phyloP scores from a whole-genome alignment of 805 yeast genomes.

The Pichia occidentalis region DNA sequence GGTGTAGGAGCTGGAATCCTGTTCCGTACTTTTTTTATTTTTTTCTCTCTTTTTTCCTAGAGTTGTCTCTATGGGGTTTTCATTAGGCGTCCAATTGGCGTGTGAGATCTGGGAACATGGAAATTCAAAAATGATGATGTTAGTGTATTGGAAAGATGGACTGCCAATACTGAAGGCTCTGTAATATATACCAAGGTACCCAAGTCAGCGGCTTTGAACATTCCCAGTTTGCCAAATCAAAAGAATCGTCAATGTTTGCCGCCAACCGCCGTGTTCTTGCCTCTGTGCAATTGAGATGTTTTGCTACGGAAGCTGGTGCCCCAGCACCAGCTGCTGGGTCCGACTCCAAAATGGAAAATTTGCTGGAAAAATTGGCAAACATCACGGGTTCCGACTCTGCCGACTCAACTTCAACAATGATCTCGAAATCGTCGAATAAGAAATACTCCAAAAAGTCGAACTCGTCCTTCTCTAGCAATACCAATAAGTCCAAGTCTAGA shows the following conservation, averaged over 20 bases:
- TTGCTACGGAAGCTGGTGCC: slow-evolving; percentile 1
- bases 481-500: slow-evolving; percentile 1
- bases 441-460: background rate
- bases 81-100: too few relatives aligned
- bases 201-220: too few relatives aligned
- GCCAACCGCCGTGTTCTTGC: background rate
- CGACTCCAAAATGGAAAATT: slow-evolving; percentile 3
- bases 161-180: too few relatives aligned
- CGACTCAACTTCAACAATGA: background rate
- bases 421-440: background rate
- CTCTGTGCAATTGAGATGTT: background rate
- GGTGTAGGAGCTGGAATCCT: too few relatives aligned
- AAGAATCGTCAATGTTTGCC: background rate
- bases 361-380: slow-evolving; percentile 5
- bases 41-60: too few relatives aligned
- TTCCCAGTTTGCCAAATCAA: too few relatives aligned
- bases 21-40: too few relatives aligned
- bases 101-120: too few relatives aligned
- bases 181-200: too few relatives aligned
- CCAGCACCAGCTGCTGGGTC: background rate
- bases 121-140: too few relatives aligned
- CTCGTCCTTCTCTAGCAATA: background rate
- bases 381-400: slow-evolving; percentile 1
- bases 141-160: too few relatives aligned
- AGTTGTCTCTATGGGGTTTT: too few relatives aligned